These are phyloP conservation scores for Mycosphaerelloides madeirae DNA, from an alignment of 2,329 filamentous ascomycete genomes.

Conservation along the genomic window DNA sequence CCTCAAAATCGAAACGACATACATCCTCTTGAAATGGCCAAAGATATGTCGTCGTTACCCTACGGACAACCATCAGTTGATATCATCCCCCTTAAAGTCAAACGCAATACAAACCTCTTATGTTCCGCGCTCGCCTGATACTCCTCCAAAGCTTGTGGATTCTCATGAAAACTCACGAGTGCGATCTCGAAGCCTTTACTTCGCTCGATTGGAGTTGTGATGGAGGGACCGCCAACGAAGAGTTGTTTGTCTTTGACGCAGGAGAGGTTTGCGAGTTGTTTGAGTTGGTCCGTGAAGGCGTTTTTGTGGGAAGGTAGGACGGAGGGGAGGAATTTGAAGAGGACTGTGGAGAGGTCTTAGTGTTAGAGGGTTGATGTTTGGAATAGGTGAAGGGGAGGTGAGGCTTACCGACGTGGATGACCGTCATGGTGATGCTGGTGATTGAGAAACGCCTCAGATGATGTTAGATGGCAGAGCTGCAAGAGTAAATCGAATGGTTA, in stretches of 20 bases:
- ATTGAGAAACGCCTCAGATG: too few species aligned
- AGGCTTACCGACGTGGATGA: not conserved
- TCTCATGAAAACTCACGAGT: conserved; percentile 49
- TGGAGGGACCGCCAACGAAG: conserved; percentile 50
- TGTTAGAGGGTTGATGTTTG: not conserved
- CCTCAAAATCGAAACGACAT: conserved; percentile 53
- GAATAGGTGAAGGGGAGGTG: not conserved
- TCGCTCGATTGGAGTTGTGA: conserved; percentile 49
- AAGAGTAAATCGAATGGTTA: too few species aligned
- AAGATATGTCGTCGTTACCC: conserved; percentile 49
- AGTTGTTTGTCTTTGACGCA: conserved; percentile 48
- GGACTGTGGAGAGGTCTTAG: conserved; percentile 32
- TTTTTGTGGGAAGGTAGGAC: conserved; percentile 41
- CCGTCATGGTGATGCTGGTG: not conserved
- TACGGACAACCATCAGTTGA: conserved; percentile 32
- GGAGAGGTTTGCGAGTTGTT: conserved; percentile 45
- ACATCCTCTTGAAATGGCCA: conserved; percentile 53
- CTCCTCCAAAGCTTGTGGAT: conserved; percentile 42
- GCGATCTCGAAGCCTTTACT: conserved; percentile 53
- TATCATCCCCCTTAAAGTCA: not conserved
- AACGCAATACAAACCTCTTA: conserved; percentile 31
- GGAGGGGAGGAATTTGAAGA: conserved; percentile 48
- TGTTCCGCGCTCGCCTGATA: conserved; percentile 54
- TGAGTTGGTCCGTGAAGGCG: conserved; percentile 46
- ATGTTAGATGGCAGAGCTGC: too few species aligned